Evolutionary conservation across 2,329 filamentous ascomycete genomes (phyloP).

Genomic region (Fusarium palustre): DNA sequence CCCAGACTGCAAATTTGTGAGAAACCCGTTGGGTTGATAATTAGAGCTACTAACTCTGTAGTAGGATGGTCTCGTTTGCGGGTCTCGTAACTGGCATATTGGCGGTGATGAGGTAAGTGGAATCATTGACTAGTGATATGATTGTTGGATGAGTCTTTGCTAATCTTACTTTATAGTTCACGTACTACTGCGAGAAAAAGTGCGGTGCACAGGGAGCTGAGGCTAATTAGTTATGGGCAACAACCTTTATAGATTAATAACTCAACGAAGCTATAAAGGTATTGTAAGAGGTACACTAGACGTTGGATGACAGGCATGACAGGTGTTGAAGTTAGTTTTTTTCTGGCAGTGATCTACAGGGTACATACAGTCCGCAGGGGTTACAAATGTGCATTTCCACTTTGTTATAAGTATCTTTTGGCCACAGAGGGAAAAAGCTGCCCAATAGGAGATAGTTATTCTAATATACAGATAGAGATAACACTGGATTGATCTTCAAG

Average conservation of each 20-base stretch:
- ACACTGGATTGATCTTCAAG: no score
- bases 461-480: no score
- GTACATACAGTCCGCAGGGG: no score
- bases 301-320: background rate
- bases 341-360: background rate
- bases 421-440: no score
- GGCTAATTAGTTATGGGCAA: background rate
- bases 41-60: background rate
- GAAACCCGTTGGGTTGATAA: fast-evolving
- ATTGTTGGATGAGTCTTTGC: background rate
- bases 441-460: no score
- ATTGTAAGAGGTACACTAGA: background rate
- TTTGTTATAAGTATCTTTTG: no score
- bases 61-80: constrained; percentile 29
- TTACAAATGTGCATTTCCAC: no score
- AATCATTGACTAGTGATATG: fast-evolving
- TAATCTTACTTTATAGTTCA: background rate
- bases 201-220: background rate
- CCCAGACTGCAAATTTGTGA: constrained; percentile 35
- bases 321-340: background rate
- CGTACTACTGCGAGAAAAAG: background rate
- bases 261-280: background rate
- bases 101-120: constrained; percentile 36
- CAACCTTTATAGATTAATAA: background rate
- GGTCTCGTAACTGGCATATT: constrained; percentile 32